Evolutionary conservation across 1,284 basidiomycete species (phyloP), one percentile per base, ranked within the genome.

Genomic region (Clitocybe nebularis): DNA sequence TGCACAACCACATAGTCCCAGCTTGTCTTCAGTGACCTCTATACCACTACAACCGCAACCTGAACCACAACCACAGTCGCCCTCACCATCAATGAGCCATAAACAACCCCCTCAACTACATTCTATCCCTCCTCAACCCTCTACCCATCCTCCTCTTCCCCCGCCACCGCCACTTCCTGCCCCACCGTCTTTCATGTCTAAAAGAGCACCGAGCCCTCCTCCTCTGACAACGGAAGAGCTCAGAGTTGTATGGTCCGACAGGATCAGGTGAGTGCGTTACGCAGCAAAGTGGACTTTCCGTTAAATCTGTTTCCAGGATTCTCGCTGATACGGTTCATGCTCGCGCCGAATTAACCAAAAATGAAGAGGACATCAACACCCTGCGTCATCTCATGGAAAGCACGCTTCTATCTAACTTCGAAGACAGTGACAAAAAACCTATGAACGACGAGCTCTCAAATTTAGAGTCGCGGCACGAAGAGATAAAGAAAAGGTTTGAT

Each of bases 401-500:
- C 9, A 33, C 38, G 3, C 41, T 40, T 1, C 44, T 39, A 24
- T 8, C 47, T 10, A 30, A 34, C 11, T 36, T 55, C n/a, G 29
- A 42, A 3, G 49, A 49, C 2, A 50, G 49, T 0, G 26, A 46
- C 34, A 47, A 49, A 39, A 13, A 41, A 5, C 17, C 19, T 7
- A 9, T 63, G 13, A 39, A 52, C 5, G 41, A 51, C 5, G 50
- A 61, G 23, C 50, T 64, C n/a, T 40, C 48, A 3, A 44, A 52
- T 3, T 47, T 62, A 6, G 53, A 61, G 25, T 29, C 50, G 3
- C 50, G 46, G 20, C 45, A 45, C 21, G 57, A 58, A 3, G 56
- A 50, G 2, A 62, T 59, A 45, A 59, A 58, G 40, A 49, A 49
- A 4, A 53, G 54, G 9, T 48, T 67, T 9, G 58, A 60, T n/a